Base-by-base conservation (phyloP, 1,284 basidiomycete species). In the Gastroboletus turbinatus region DNA sequence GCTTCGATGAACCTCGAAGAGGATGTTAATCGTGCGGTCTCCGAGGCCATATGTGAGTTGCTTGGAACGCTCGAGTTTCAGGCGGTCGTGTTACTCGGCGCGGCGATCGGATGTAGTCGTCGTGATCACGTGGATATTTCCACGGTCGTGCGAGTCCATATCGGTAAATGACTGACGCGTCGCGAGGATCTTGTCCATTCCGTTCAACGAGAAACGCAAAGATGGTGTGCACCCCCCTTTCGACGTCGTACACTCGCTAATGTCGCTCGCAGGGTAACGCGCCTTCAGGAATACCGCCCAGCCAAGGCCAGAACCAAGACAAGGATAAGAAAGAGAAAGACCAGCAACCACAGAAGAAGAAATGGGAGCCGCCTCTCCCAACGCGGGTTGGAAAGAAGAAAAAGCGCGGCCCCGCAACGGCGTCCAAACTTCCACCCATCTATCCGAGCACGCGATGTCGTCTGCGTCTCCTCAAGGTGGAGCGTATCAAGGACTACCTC, bases 301-400 rank as follows among this genome's bases (percentile, higher is more conserved):
- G 72, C 70, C 58, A 75, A 71, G 73, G 71, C 64, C 71, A 70
- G 70, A 74, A 75, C 67, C 71, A 76, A 62, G 81, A 87, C 64
- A 82, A 19, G 36, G 36, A 86, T 65, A 84, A 84, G 72, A 76
- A 84, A 53, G 82, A 87, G 68, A 88, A 92, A 68, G 78, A 82
- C 35, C 57, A 69, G 57, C 74, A 76, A 48, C 74, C 77, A 14
- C 81, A 87, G 78, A 92, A 94, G 82, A 94, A 96, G 85, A 98
- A 98, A 78, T 99, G 96, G 96, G 97, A 99, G 74, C 96, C 97
- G 13, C 97, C 97, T 61, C 85, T 98, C 51, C 96, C 97, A 13
- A 98, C 97, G 36, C 90, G 95, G 56, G 93, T 98, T 35, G 97
- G 97, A 54, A 97, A 96, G 84, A 94, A 92, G 82, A 91, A 86